Base-by-base conservation (phyloP, 345 rosid genomes). In the Ailanthus altissimus region DNA sequence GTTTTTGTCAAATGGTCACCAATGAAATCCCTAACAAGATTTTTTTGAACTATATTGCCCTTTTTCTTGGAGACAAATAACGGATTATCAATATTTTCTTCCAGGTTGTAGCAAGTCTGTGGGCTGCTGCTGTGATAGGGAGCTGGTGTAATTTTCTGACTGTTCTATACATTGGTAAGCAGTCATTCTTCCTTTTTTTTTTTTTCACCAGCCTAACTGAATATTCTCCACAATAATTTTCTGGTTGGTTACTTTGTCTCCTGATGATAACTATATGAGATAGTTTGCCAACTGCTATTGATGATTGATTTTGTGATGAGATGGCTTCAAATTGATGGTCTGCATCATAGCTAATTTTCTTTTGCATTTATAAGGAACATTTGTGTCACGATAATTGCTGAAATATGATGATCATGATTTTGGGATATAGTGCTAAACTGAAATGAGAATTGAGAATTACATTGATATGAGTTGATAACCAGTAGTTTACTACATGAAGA, bases 141-240 rank as follows among this genome's bases (percentile, higher is more conserved):
- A 94, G 96, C 90, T 97, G 97, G 87, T 97, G 93, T 90, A 94
- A 90, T 77, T 92, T 97, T 77, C 84, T 97, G 58, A 94, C 98
- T 25, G 97, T 94, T 81, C 36, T 94, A n/a, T 97, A 94, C 70
- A 78, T 91, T 74, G 98, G 99, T 97, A 74, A 89, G 94, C 70
- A 26, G 18, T 18, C 42, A 25, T 57, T 49, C 54, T 64, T n/a
- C n/a, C n/a, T n/a, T n/a, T n/a, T n/a, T n/a, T n/a, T 50, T 20
- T 70, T 23, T 40, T 66, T 18, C 13, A 43, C 15, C 16, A 16
- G 21, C 43, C n/a, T 28, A 14, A 59, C 32, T 50, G 11, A 58
- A 16, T 16, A 14, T 47, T 20, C 46, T 20, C 12, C 2, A 25
- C 13, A 13, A 9, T 50, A 65, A 65, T 14, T 38, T 18, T 75